Evolutionary conservation across 1,284 basidiomycete genomes (phyloP).

Genomic region (Leccinum angustisporum): DNA sequence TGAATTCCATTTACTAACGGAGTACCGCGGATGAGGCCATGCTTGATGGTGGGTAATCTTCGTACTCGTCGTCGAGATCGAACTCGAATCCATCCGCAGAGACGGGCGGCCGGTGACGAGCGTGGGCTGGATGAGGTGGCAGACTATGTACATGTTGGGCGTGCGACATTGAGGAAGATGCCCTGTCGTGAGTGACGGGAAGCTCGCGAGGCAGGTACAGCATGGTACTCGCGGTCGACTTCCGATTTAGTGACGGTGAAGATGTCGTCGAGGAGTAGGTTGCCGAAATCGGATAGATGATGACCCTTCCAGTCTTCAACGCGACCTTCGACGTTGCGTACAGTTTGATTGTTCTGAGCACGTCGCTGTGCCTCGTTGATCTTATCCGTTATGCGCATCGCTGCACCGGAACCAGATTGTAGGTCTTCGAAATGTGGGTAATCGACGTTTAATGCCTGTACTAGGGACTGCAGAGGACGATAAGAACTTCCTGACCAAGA

Average conservation of each 20-base stretch:
- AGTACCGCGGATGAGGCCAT: too few relatives aligned
- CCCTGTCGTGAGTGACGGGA: slow-evolving; percentile 36
- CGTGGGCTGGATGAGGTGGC: slow-evolving; percentile 39
- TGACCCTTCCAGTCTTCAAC: slow-evolving; percentile 99
- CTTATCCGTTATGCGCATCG: too few relatives aligned
- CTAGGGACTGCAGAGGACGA: too few relatives aligned
- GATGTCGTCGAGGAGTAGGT: slow-evolving; percentile 84
- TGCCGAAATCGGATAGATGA: slow-evolving; percentile 90
- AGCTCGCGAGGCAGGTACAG: slow-evolving; percentile 50
- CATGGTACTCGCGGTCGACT: slow-evolving; percentile 96
- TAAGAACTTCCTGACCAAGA: too few relatives aligned
- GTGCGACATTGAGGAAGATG: slow-evolving; percentile 37
- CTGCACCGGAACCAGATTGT: slow-evolving; percentile 64
- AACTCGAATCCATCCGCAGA: slow-evolving; percentile 64
- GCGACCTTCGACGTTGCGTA: slow-evolving; percentile 37
- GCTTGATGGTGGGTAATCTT: slow-evolving; percentile 45
- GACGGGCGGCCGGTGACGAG: slow-evolving; percentile 48
- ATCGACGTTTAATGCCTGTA: too few relatives aligned
- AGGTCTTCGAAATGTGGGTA: too few relatives aligned
- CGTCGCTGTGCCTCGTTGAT: too few relatives aligned
- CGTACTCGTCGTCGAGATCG: slow-evolving; percentile 69
- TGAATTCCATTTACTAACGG: too few relatives aligned
- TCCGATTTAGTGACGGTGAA: slow-evolving; percentile 97
- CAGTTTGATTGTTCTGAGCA: too few relatives aligned
- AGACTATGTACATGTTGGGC: slow-evolving; percentile 30